These are phyloP conservation scores for Colletotrichum sublineola DNA, from an alignment of 2,329 filamentous ascomycete species.

Conservation along the genomic window DNA sequence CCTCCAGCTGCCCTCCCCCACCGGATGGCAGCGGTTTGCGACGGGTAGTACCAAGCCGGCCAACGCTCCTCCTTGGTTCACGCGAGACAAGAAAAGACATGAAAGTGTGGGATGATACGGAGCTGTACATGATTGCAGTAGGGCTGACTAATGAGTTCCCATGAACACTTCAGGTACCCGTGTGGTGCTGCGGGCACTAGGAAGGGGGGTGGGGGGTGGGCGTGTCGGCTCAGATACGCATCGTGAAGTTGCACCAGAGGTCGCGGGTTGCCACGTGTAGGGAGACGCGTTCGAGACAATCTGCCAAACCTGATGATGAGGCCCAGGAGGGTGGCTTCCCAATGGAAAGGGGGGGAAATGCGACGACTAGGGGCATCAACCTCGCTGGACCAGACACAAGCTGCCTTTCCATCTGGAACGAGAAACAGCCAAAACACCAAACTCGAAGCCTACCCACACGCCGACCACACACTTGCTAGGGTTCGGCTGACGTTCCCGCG, in stretches of 20 bases:
- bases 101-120: conserved; percentile 24
- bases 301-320: neutral
- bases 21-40: neutral
- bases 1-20: neutral
- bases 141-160: conserved; percentile 38
- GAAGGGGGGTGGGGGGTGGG: neutral
- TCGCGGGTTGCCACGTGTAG: conserved; percentile 25
- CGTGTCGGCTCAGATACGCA: conserved; percentile 17
- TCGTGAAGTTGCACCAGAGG: conserved; percentile 36
- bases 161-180: conserved; percentile 41
- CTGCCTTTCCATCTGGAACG: neutral
- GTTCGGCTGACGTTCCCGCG: conserved; percentile 35
- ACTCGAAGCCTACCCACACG: conserved; percentile 20
- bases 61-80: neutral
- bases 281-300: conserved; percentile 30
- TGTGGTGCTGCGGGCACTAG: conserved; percentile 34
- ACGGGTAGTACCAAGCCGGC: neutral
- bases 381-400: neutral
- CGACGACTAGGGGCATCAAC: conserved; percentile 1
- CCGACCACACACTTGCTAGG: conserved; percentile 26
- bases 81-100: neutral
- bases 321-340: neutral
- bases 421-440: neutral
- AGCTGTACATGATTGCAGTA: conserved; percentile 39
- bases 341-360: neutral